Percentiles rank a stretch among this genome's conserved stretches.
phyloP scores from a whole-genome alignment of 345 rosid species.

The Populus deltoides region DNA sequence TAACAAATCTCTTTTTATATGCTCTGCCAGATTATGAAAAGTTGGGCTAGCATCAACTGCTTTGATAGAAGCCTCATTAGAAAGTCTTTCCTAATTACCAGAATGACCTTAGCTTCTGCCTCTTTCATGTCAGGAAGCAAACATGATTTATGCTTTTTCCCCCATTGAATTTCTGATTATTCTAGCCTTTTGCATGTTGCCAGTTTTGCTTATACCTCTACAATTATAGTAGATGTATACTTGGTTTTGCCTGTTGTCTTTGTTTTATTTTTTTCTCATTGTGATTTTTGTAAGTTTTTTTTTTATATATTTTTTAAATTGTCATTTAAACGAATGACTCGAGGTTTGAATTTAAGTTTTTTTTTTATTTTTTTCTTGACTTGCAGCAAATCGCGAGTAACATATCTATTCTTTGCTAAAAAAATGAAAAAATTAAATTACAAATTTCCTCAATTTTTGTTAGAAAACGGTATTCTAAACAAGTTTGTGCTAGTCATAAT shows the following conservation, averaged over 20 bases:
- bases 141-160: not conserved
- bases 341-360: too few species aligned
- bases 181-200: not conserved
- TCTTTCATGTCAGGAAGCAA: not conserved
- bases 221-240: not conserved
- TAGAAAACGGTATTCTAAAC: too few species aligned
- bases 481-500: not conserved
- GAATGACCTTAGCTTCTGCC: slow-evolving; percentile 28
- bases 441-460: too few species aligned
- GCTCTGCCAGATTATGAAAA: slow-evolving; percentile 26
- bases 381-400: too few species aligned
- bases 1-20: slow-evolving; percentile 11
- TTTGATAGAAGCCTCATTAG: slow-evolving; percentile 27
- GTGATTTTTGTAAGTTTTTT: too few species aligned
- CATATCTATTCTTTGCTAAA: too few species aligned
- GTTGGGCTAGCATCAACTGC: slow-evolving; percentile 17
- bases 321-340: too few species aligned
- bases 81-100: slow-evolving; percentile 24
- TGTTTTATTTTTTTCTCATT: too few species aligned
- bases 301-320: too few species aligned
- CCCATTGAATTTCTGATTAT: not conserved
- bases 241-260: slow-evolving; percentile 7
- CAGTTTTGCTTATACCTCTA: not conserved
- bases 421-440: too few species aligned
- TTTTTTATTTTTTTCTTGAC: too few species aligned